A percentile compares a stretch with the other conserved stretches of the same genome.
Evolutionary conservation across 805 yeast species (phyloP).

Genomic region (Kodamaea hsintzibuensis): DNA sequence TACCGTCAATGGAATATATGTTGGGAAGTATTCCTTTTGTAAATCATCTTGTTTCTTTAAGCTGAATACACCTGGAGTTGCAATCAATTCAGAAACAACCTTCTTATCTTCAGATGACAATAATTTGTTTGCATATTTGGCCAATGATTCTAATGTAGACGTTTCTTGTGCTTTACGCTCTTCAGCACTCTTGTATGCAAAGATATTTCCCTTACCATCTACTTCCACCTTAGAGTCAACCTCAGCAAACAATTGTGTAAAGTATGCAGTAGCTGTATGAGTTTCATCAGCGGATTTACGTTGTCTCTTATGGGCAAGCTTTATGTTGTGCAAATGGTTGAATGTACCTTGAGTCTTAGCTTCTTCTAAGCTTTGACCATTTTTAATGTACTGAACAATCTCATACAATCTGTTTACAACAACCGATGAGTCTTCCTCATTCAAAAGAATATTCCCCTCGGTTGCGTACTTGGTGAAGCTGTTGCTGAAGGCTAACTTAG

Average conservation of each 20-base stretch:
- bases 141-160: constrained; percentile 23
- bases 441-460: constrained; percentile 13
- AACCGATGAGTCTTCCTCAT: constrained; percentile 29
- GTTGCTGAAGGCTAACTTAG: constrained; percentile 19
- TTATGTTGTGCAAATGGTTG: constrained; percentile 46
- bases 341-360: constrained; percentile 61
- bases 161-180: constrained; percentile 23
- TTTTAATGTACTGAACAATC: constrained; percentile 47
- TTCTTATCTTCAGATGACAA: constrained; percentile 39
- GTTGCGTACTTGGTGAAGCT: constrained; percentile 24
- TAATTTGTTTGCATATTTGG: constrained; percentile 21
- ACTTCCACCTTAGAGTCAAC: constrained; percentile 51
- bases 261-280: constrained; percentile 24
- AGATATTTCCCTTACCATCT: constrained; percentile 45
- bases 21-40: constrained; percentile 52
- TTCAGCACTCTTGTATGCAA: constrained; percentile 34
- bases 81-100: constrained; percentile 45
- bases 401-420: constrained; percentile 57
- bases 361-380: constrained; percentile 58
- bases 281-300: constrained; percentile 34
- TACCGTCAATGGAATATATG: constrained; percentile 53
- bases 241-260: constrained; percentile 35
- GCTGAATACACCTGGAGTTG: constrained; percentile 41
- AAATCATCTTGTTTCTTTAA: constrained; percentile 38
- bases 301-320: constrained; percentile 39